phyloP scores from a whole-genome alignment of 78 protist species.

The Dictyostelium capitatum region DNA sequence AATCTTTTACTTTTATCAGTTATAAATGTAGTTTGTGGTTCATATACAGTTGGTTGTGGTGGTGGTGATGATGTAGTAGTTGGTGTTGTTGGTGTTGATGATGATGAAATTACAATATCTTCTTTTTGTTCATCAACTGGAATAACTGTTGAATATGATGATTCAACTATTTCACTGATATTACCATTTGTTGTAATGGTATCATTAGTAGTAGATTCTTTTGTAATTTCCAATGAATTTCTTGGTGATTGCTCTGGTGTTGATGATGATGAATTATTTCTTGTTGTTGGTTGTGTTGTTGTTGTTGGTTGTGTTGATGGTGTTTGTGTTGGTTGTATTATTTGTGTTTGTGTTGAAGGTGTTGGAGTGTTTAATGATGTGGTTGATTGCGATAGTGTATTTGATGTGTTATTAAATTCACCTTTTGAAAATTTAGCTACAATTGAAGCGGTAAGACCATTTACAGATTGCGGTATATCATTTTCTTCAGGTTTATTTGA shows the following conservation, averaged over 20 bases:
- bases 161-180: not conserved
- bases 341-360: not conserved
- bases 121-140: not conserved
- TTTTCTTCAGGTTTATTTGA: not conserved
- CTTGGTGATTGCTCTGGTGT: conserved; percentile 24
- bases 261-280: not conserved
- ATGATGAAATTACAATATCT: not conserved
- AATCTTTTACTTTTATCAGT: conserved; percentile 24
- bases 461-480: conserved; percentile 7
- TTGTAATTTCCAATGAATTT: not conserved
- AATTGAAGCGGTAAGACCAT: not conserved
- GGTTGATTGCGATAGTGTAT: not conserved
- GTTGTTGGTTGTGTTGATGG: not conserved
- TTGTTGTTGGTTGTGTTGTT: not conserved
- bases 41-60: not conserved
- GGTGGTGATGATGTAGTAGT: not conserved
- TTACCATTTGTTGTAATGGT: not conserved
- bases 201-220: not conserved
- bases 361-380: not conserved
- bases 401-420: not conserved
- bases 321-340: not conserved
- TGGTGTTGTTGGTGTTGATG: not conserved
- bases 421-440: not conserved
- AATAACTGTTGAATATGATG: not conserved
- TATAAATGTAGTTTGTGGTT: not conserved